Evolutionary conservation across 2,329 filamentous ascomycete genomes (phyloP).

Genomic region (Seiridium unicorne): DNA sequence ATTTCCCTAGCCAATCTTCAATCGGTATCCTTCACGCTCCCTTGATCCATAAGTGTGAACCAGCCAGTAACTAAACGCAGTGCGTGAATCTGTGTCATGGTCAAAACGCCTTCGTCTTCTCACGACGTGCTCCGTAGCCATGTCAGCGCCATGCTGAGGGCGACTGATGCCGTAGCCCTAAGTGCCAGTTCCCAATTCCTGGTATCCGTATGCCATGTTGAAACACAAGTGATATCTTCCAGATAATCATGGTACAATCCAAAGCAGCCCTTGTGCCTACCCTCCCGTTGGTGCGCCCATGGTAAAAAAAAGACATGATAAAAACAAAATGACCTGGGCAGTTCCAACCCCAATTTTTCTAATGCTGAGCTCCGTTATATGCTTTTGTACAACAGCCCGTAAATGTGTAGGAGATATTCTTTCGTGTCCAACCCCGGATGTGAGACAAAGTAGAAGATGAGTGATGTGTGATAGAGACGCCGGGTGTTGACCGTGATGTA

Average conservation of each 20-base stretch:
- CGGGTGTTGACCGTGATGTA: constrained; percentile 2
- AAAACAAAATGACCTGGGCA: background rate
- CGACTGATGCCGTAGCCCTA: background rate
- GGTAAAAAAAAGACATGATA: background rate
- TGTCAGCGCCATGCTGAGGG: background rate
- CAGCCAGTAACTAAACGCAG: background rate
- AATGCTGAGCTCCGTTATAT: constrained; percentile 51
- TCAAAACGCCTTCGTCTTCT: constrained; percentile 1
- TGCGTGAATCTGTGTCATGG: background rate
- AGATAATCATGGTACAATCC: background rate
- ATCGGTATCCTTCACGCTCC: background rate
- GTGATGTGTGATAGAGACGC: background rate
- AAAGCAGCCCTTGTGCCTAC: background rate
- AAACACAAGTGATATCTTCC: background rate
- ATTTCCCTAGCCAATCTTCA: background rate
- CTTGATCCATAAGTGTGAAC: background rate
- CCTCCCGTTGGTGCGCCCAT: constrained; percentile 25
- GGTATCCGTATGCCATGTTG: background rate
- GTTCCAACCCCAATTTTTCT: constrained; percentile 35
- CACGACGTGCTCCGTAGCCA: background rate
- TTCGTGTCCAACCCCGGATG: constrained; percentile 7
- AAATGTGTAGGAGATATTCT: constrained; percentile 31
- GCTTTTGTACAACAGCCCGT: constrained; percentile 43
- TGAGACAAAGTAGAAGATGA: constrained; percentile 15
- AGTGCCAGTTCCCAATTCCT: background rate